Base-by-base conservation (phyloP, 768 basidiomycete genomes). In the Chalciporus pseudorubinellus region DNA sequence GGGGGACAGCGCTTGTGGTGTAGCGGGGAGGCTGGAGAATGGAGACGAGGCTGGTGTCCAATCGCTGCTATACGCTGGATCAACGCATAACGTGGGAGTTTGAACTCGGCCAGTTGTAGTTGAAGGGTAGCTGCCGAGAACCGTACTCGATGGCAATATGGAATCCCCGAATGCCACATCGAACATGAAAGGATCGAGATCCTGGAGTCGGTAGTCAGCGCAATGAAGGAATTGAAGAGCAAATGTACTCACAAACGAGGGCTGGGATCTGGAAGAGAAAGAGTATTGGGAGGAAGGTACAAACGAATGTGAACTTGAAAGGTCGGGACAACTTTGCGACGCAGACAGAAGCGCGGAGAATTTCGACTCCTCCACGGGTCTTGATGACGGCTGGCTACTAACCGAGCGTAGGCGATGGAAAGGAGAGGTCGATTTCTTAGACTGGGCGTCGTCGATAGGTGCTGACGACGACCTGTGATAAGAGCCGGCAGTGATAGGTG, bases 381-480 rank as follows among this genome's bases (percentile, higher is more conserved):
- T 46, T 14, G 53, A 28, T 8, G 53, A 47, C 3, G 67, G 67
- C 12, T 60, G 63, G 34, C 54, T 60, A 9, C 64, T 69, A 22
- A 50, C 39, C 10, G 67, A 55, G 39, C 69, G 70, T 33, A 46
- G 11, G 7, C 50, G 63, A 26, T 54, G 57, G 14, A 12, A 33
- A 24, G 56, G 52, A 6, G 69, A 46, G 34, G 60, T 66, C 22
- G 58, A 41, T 53, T 72, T 67, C 19, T 66, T 62, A 8, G 70
- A 69, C 34, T 57, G 73, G 5, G 68, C 65, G 43, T 77, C 74
- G 10, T 75, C 72, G 20, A 77, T 66, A 2, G 82, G 82, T 3
- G 74, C 79, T 39, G 85, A 87, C 11, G 84, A 85, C 21, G 84
- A 85, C 31, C 87, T 81, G 39, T 80, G 78, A 71, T 81, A 90